phyloP scores from a whole-genome alignment of 768 basidiomycete genomes.

The Boletellus ananas region DNA sequence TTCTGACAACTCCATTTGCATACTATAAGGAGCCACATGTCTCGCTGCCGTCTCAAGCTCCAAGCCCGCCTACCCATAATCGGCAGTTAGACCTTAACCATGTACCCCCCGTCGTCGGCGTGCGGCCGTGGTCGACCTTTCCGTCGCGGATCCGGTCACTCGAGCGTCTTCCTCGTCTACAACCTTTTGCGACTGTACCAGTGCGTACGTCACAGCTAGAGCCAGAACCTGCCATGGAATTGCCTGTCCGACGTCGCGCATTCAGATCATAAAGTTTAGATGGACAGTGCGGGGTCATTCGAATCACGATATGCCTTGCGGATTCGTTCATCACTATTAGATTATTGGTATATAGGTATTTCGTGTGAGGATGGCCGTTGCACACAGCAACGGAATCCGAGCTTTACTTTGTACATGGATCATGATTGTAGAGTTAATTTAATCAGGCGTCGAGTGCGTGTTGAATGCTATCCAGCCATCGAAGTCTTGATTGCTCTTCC shows the following conservation, averaged over 20 bases:
- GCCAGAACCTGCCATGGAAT: conserved; percentile 32
- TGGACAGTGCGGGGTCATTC: too few relatives aligned
- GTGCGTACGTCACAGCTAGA: conserved; percentile 32
- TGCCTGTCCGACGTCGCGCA: conserved; percentile 14
- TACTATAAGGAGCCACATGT: not conserved
- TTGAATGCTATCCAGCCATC: too few relatives aligned
- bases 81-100: not conserved
- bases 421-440: too few relatives aligned
- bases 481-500: too few relatives aligned
- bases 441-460: too few relatives aligned
- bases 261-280: not conserved
- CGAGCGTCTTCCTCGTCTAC: conserved; percentile 3
- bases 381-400: too few relatives aligned
- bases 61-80: not conserved
- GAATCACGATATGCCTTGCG: too few relatives aligned
- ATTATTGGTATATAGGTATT: too few relatives aligned
- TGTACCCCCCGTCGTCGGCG: not conserved
- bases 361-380: too few relatives aligned
- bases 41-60: not conserved
- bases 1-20: not conserved
- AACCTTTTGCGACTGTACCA: conserved; percentile 19
- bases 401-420: too few relatives aligned
- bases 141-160: not conserved
- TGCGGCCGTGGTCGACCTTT: not conserved
- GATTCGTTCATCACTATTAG: too few relatives aligned